Percentiles rank a stretch among this genome's conserved stretches.
Conservation (phyloP, 148 eudicot species). For the Spergularia marina region DNA sequence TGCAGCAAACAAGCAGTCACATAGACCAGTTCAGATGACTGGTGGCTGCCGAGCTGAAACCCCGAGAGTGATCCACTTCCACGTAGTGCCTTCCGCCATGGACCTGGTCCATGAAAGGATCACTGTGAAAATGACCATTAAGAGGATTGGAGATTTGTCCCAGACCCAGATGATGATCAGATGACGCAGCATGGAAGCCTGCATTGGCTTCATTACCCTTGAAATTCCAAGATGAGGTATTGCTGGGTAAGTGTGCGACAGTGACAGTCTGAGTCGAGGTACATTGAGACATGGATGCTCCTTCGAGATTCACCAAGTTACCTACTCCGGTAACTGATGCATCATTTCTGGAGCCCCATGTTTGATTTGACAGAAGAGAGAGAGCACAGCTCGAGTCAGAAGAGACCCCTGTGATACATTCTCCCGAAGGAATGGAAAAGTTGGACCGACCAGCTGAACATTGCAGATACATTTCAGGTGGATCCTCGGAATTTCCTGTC, state of each 20-base stretch:
- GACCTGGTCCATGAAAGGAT: constrained; percentile 46
- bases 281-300: constrained; percentile 42
- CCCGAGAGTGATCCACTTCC: constrained; percentile 48
- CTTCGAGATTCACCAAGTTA: constrained; percentile 39
- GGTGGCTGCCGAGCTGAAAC: constrained; percentile 47
- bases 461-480: constrained; percentile 40
- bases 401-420: constrained; percentile 52
- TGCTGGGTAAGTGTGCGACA: constrained; percentile 36
- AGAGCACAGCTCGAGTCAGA: constrained; percentile 81
- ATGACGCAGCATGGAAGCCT: constrained; percentile 30
- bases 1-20: constrained; percentile 22
- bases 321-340: constrained; percentile 39
- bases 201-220: constrained; percentile 38
- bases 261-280: constrained; percentile 34
- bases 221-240: constrained; percentile 43
- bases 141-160: constrained; percentile 52
- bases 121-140: constrained; percentile 27
- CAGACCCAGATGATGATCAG: constrained; percentile 45
- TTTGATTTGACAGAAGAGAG: constrained; percentile 99
- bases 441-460: constrained; percentile 39
- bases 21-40: constrained; percentile 67
- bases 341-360: constrained; percentile 63
- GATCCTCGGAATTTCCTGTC: constrained; percentile 44
- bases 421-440: constrained; percentile 50
- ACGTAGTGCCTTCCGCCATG: constrained; percentile 49